These are phyloP conservation scores for Starmerella floricola DNA, from an alignment of 805 yeast species.

Conservation along the genomic window DNA sequence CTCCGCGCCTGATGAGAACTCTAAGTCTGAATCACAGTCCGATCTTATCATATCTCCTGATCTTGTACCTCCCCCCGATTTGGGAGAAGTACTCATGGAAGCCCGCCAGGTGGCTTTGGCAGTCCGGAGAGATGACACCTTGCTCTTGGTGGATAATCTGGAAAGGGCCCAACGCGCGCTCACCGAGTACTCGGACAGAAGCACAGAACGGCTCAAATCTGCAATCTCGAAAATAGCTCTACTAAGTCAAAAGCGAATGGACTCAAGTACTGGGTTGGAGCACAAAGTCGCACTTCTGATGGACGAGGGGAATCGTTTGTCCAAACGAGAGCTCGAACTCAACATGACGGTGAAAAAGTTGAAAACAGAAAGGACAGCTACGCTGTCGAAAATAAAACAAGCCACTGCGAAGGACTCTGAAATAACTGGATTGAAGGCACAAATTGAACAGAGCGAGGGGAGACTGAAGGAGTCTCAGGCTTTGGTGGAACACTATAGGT, in stretches of 20 bases:
- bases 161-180: conserved; percentile 4
- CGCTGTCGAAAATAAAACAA: conserved; percentile 23
- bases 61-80: conserved; percentile 41
- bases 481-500: conserved; percentile 55
- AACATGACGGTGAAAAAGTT: conserved; percentile 55
- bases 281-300: conserved; percentile 50
- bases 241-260: conserved; percentile 6
- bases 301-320: conserved; percentile 28
- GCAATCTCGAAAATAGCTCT: conserved; percentile 14
- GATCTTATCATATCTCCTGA: conserved; percentile 32
- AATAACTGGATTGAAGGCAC: too few species aligned
- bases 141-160: conserved; percentile 13
- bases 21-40: background rate
- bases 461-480: conserved; percentile 25
- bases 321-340: conserved; percentile 46
- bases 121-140: conserved; percentile 10
- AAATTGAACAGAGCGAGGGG: conserved; percentile 30
- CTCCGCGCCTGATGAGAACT: too few species aligned
- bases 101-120: conserved; percentile 15
- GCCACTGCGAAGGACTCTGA: background rate
- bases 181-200: conserved; percentile 3
- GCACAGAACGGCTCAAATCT: conserved; percentile 9
- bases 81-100: conserved; percentile 1
- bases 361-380: conserved; percentile 38
- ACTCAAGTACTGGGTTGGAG: conserved; percentile 30